A percentile compares a stretch with the other conserved stretches of the same genome.
phyloP scores from a whole-genome alignment of 1,139 yeast species.

The Pichia sp. region DNA sequence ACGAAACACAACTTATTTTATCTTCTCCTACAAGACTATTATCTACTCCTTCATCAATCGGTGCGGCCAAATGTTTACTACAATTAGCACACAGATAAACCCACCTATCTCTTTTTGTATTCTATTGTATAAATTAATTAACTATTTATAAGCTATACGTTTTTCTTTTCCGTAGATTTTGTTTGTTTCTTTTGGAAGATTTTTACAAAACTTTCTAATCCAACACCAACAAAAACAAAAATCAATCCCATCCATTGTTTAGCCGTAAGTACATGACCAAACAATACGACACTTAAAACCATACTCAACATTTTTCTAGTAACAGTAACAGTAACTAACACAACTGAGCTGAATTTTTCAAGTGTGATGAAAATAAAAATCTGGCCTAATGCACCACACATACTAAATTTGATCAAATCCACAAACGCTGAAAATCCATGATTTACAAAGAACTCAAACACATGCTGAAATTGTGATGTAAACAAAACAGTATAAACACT shows the following conservation, averaged over 20 bases:
- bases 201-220: slow-evolving; percentile 57
- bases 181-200: slow-evolving; percentile 6
- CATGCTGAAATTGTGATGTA: slow-evolving; percentile 46
- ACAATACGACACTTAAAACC: slow-evolving; percentile 79
- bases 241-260: slow-evolving; percentile 75
- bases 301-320: slow-evolving; percentile 94
- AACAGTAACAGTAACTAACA: slow-evolving; percentile 87
- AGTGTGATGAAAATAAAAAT: slow-evolving; percentile 81
- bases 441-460: slow-evolving; percentile 39
- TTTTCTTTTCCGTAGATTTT: neutral
- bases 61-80: slow-evolving; percentile 42
- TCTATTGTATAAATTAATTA: neutral
- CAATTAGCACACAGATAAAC: slow-evolving; percentile 34
- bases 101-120: neutral
- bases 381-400: slow-evolving; percentile 89
- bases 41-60: slow-evolving; percentile 42
- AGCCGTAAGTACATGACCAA: slow-evolving; percentile 61
- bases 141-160: neutral
- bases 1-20: slow-evolving; percentile 26
- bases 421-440: slow-evolving; percentile 45
- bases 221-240: slow-evolving; percentile 78
- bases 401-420: slow-evolving; percentile 62
- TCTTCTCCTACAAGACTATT: slow-evolving; percentile 34
- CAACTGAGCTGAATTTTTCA: slow-evolving; percentile 76
- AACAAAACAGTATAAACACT: slow-evolving; percentile 38